Base-by-base conservation (phyloP, 345 rosid species). In the Citrus australasica region DNA sequence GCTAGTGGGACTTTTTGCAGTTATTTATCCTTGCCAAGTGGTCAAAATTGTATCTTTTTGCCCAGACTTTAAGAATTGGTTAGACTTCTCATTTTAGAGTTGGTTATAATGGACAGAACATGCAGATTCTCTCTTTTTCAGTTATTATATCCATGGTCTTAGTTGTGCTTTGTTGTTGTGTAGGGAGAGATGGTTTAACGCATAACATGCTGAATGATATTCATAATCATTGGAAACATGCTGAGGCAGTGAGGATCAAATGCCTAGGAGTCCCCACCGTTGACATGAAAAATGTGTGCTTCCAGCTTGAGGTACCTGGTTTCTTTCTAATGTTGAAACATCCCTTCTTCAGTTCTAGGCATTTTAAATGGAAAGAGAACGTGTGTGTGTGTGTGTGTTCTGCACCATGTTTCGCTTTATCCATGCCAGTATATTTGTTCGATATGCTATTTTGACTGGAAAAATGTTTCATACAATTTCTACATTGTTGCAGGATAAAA, bases 171-270 rank as follows among this genome's bases (percentile, higher is more conserved):
- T 75, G 46, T 66, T 55, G 19, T 76, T 73, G 33, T 81, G 67
- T 79, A 93, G 98, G 99, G 78, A 83, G 99, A 87, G 98, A 94
- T 85, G 98, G 98, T 61, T 92, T 96, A 83, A 96, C 98, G 63
- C 98, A 96, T 82, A 96, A 92, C 76, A 96, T 96, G 99, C 81
- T 94, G 75, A 90, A 94, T 85, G 97, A 94, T 74, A 90, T 96
- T 37, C 92, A 91, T 80, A 92, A 90, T 79, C 91, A 92, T 51
- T 96, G 98, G 98, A 89, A 83, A 81, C 88, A 82, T 77, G 83
- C 79, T 40, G 98, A 94, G 84, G 95, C 95, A 7, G 93, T 92
- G 75, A 89, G 99, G 81, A 84, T 96, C 58, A 92, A 86, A 89
- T 94, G 97, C 79, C 88, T 96, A 37, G 97, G 98, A 61, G 94